Evolutionary conservation across 176 grass and related monocot genomes (phyloP).

Genomic region (Poa annua): DNA sequence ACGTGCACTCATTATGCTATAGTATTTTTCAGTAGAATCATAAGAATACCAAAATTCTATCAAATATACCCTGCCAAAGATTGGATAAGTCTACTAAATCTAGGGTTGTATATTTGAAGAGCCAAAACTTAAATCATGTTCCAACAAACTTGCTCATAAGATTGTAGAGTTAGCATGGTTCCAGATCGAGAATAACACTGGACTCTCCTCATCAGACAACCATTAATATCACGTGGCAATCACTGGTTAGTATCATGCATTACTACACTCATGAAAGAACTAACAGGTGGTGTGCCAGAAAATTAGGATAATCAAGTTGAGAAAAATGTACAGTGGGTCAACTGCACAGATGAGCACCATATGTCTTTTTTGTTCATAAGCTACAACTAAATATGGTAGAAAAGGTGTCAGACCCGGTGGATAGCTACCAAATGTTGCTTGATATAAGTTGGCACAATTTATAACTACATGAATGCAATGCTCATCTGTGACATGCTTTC

Average conservation of each 20-base stretch:
- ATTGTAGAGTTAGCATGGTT: background rate
- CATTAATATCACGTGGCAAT: conserved; percentile 1
- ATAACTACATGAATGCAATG: background rate
- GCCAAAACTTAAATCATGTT: background rate
- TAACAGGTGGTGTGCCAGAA: background rate
- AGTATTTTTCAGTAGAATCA: background rate
- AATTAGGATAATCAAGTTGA: conserved; percentile 11
- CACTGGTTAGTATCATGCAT: background rate
- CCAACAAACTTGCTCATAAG: background rate
- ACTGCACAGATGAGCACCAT: background rate
- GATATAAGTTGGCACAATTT: background rate
- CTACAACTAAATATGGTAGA: background rate
- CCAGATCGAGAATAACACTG: background rate
- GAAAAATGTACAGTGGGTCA: background rate
- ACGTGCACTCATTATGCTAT: background rate
- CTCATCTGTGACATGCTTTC: background rate
- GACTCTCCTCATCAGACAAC: background rate
- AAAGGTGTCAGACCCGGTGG: background rate
- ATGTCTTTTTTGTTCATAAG: background rate
- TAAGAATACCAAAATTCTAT: background rate
- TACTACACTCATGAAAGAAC: background rate
- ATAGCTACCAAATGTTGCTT: background rate
- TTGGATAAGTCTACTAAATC: background rate
- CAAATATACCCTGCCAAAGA: background rate
- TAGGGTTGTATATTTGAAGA: background rate